Conservation (phyloP, 768 basidiomycete species). For the Infundibulicybe gibba region DNA sequence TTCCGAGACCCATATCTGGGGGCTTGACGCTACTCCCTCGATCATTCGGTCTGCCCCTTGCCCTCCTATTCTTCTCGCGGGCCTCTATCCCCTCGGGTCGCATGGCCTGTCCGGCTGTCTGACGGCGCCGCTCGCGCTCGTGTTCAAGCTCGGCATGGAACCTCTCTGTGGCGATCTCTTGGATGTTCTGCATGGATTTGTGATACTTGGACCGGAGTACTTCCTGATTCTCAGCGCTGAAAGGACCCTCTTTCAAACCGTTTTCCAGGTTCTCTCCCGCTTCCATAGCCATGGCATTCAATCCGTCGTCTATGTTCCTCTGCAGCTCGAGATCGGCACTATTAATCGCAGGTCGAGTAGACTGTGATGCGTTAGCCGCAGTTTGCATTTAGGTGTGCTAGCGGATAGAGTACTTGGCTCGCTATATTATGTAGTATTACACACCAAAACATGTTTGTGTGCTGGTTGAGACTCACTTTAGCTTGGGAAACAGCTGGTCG, state of each 20-base stretch:
- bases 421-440: no score
- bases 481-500: no score
- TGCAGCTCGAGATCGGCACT: slow-evolving; percentile 41
- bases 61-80: slow-evolving; percentile 11
- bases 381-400: slow-evolving; percentile 31
- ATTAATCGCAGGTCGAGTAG: slow-evolving; percentile 16
- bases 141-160: no score
- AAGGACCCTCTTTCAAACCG: slow-evolving; percentile 43
- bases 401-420: no score
- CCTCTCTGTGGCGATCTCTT: no score
- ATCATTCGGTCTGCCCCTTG: no score
- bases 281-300: slow-evolving; percentile 47
- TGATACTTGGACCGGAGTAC: slow-evolving; percentile 33
- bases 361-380: slow-evolving; percentile 18
- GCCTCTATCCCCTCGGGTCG: slow-evolving; percentile 22
- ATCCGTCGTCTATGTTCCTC: slow-evolving; percentile 45
- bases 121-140: slow-evolving; percentile 46
- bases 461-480: no score
- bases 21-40: slow-evolving; percentile 7
- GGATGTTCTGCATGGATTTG: slow-evolving; percentile 40
- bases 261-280: slow-evolving; percentile 57
- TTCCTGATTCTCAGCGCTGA: no score
- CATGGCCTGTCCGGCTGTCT: slow-evolving; percentile 36
- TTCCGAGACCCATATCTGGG: no score
- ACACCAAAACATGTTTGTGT: no score